Evolutionary conservation across 1,139 yeast species (phyloP), one percentile per base, ranked within the genome.

Genomic region (Candida tropicalis): DNA sequence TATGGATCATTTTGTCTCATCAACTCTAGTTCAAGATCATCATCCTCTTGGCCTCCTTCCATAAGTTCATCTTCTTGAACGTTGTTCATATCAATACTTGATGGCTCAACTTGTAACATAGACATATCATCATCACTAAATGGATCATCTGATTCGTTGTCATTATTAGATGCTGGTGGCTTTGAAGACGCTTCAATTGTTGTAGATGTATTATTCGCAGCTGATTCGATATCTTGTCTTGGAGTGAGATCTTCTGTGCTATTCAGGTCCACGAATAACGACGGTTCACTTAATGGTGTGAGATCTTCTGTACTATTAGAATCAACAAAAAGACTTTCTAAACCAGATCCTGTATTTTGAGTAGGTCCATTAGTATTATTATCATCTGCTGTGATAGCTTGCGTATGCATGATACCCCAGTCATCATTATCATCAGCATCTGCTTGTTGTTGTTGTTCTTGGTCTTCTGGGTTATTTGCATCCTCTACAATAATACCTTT

Each of bases 11-110:
- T 37, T 46, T 70, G 73, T 47, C 72, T 62, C 75, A 73, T 68
- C 11, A 70, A 49, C 26, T 65, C 73, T 49, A 66, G 45, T 33
- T 69, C 75, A 42, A 59, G 58, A 8, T 65, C 66, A 10, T 65
- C 59, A 17, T 57, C 62, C 11, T 64, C 58, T 17, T 56, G 61
- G 2, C 53, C 52, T n/a, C 50, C 46, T 33, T 18, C n/a, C n/a
- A n/a, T 15, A 17, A 5, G 28, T 18, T 49, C 48, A 27, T 52
- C 57, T 24, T 49, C 46, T 17, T 53, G 53, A 16, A 26, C 34
- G 18, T 52, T 11, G n/a, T 9, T 24, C 18, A 18, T 31, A 17
- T 31, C 35, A 12, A 31, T 7, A 10, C 56, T 25, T 47, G 53
- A 24, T 7, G 20, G 36, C 6, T 25, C 29, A 8, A 11, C 31